These are phyloP conservation scores for Inosperma sp. DNA, from an alignment of 768 basidiomycete species.

Conservation along the genomic window DNA sequence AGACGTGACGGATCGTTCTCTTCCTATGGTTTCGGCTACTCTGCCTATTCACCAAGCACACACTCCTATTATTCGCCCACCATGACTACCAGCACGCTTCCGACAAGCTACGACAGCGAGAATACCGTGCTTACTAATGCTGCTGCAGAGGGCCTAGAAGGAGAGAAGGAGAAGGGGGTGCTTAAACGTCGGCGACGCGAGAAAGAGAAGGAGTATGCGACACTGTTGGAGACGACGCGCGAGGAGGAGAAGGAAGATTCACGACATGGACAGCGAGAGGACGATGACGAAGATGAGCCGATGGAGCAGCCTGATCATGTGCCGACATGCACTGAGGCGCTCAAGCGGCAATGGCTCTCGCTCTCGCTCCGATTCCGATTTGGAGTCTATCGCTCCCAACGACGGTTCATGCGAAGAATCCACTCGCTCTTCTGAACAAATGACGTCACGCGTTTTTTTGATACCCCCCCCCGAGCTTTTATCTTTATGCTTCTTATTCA, in stretches of 20 bases:
- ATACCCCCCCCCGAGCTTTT: background rate
- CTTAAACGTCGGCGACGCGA: conserved; percentile 7
- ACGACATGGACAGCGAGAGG: background rate
- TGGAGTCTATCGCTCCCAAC: conserved; percentile 5
- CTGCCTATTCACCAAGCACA: conserved; percentile 3
- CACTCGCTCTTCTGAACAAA: conserved; percentile 6
- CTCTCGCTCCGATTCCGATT: conserved; percentile 8
- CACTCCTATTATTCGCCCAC: conserved; percentile 5
- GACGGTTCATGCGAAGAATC: conserved; percentile 4
- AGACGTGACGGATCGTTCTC: conserved; percentile 8
- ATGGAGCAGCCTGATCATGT: conserved; percentile 4
- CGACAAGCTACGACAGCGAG: conserved; percentile 11
- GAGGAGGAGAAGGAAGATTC: conserved; percentile 1
- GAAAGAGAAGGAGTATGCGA: background rate
- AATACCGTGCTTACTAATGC: background rate
- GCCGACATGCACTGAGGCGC: conserved; percentile 7
- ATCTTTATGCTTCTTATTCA: conserved; percentile 8
- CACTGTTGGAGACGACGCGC: conserved; percentile 5
- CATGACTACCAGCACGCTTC: conserved; percentile 7
- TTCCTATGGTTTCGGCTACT: background rate
- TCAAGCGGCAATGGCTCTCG: conserved; percentile 6
- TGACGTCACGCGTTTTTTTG: conserved; percentile 10
- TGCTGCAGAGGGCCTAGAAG: background rate
- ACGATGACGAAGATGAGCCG: background rate
- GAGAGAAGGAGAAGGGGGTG: conserved; percentile 4